Evolutionary conservation across 2,329 filamentous ascomycete species (phyloP).

Genomic region (Penicillium sp.): DNA sequence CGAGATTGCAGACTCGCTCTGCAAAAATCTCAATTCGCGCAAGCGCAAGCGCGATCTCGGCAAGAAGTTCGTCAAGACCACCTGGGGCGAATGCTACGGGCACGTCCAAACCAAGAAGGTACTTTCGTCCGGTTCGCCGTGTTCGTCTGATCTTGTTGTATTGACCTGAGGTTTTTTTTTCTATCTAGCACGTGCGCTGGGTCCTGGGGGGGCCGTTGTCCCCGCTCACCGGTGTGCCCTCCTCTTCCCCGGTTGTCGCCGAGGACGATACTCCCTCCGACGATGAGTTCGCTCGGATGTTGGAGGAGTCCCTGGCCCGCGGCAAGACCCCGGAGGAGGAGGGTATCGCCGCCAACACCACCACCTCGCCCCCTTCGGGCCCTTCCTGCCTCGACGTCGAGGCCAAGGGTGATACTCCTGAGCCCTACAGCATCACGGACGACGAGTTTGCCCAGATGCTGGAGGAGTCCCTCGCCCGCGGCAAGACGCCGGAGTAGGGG

Average conservation of each 20-base stretch:
- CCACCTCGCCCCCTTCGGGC: not conserved
- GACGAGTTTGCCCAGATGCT: not conserved
- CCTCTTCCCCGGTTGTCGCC: conserved; percentile 2
- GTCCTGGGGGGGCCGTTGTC: not conserved
- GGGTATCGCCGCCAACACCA: not conserved
- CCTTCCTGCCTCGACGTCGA: not conserved
- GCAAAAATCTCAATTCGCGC: conserved; percentile 6
- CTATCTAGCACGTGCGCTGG: conserved; percentile 7
- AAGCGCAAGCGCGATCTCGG: conserved; percentile 3
- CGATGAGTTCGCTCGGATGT: not conserved
- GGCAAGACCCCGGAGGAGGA: not conserved
- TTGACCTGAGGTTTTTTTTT: not conserved
- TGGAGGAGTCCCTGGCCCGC: not conserved
- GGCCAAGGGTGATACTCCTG: not conserved
- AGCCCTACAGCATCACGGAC: not conserved
- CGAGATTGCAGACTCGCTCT: conserved; percentile 4
- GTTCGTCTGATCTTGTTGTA: not conserved
- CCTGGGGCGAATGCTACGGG: conserved; percentile 1
- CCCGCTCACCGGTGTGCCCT: not conserved
- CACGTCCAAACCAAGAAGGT: conserved; percentile 11
- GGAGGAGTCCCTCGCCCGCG: not conserved
- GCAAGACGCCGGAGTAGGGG: not conserved
- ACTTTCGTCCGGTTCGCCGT: conserved; percentile 1
- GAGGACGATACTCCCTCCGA: not conserved
- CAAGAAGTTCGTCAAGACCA: not conserved